Evolutionary conservation across 106 monocot species (phyloP), one percentile per base, ranked within the genome.

Genomic region (Acanthochlamys bracteata): DNA sequence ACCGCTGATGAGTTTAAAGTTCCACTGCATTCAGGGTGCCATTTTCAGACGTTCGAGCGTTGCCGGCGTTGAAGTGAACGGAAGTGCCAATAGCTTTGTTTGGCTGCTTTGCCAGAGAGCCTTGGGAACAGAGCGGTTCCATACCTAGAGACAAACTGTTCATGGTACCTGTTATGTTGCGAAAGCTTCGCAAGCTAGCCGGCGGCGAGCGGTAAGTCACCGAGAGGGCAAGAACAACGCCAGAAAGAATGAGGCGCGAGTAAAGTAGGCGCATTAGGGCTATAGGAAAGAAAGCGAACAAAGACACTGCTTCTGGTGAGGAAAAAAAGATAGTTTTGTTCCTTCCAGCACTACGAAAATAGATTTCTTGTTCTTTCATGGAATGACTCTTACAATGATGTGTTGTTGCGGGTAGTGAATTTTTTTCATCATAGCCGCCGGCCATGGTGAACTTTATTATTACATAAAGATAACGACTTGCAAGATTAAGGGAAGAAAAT

Each of bases 81-180:
- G 33, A 33, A 33, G 33, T 33, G 33, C 6, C n/a, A 33, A 33
- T 33, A 55, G 55, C 55, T 55, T 55, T 15, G 55, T 15, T 22
- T 55, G 55, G 55, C 17, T 49, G 22, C n/a, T 64, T 56, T 41
- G 77, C 83, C 0, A 82, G 82, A n/a, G 53, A 86, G 20, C 82
- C 86, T 53, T 86, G 86, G 20, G 82, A 69, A 24, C 86, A 86
- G 39, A 86, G 82, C 24, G 86, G 86, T 59, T 86, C 82, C 86
- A 86, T 86, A 23, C 79, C 82, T 67, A 79, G 72, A 20, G 86
- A 68, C 17, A 86, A 69, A 22, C 86, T 82, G 45, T 39, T 76
- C 64, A 16, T 82, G 82, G 79, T 82, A 82, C 26, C 86, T 13
- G 86, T 86, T 39, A 86, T 86, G 76, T 86, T 22, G 86, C 86